These are phyloP conservation scores for Penicillium hordei DNA, from an alignment of 2,329 filamentous ascomycete species.

Conservation along the genomic window DNA sequence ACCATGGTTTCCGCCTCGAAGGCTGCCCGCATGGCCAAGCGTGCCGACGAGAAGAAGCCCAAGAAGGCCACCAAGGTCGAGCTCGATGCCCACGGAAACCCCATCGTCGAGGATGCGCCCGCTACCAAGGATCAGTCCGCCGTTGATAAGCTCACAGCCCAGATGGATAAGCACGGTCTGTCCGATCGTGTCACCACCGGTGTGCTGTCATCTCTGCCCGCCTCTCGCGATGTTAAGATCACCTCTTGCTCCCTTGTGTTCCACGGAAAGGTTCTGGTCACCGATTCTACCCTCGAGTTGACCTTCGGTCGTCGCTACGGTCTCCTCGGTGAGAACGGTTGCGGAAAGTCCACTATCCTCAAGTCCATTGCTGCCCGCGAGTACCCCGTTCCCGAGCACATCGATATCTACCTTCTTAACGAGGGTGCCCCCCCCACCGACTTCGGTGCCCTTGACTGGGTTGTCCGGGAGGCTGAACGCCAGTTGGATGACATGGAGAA, in stretches of 20 bases:
- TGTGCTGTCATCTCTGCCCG: slow-evolving; percentile 80
- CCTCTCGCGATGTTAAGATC: slow-evolving; percentile 95
- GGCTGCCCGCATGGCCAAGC: slow-evolving; percentile 66
- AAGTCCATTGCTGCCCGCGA: slow-evolving; percentile 93
- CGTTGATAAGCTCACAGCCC: slow-evolving; percentile 82
- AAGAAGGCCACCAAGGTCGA: slow-evolving; percentile 67
- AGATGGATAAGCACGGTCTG: slow-evolving; percentile 94
- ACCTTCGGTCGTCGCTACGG: slow-evolving; percentile 92
- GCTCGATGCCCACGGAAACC: slow-evolving; percentile 62
- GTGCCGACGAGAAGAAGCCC: slow-evolving; percentile 58
- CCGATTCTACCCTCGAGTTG: slow-evolving; percentile 88
- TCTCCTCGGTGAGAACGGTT: slow-evolving; percentile 96
- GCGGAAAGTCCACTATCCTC: slow-evolving; percentile 96
- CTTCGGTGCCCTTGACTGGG: slow-evolving; percentile 92
- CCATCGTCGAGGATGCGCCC: slow-evolving; percentile 58
- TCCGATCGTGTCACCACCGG: slow-evolving; percentile 98
- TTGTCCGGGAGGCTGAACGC: slow-evolving; percentile 88
- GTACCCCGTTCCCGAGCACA: slow-evolving; percentile 90
- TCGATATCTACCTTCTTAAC: slow-evolving; percentile 98
- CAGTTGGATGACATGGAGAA: slow-evolving; percentile 89
- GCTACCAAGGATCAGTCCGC: slow-evolving; percentile 71
- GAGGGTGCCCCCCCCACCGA: slow-evolving; percentile 90
- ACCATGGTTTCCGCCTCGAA: slow-evolving; percentile 68
- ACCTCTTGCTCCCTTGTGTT: slow-evolving; percentile 91
- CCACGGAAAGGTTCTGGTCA: slow-evolving; percentile 95